Base-by-base conservation (phyloP, 202 grass and related monocot genomes). In the Saccharum hybrid region DNA sequence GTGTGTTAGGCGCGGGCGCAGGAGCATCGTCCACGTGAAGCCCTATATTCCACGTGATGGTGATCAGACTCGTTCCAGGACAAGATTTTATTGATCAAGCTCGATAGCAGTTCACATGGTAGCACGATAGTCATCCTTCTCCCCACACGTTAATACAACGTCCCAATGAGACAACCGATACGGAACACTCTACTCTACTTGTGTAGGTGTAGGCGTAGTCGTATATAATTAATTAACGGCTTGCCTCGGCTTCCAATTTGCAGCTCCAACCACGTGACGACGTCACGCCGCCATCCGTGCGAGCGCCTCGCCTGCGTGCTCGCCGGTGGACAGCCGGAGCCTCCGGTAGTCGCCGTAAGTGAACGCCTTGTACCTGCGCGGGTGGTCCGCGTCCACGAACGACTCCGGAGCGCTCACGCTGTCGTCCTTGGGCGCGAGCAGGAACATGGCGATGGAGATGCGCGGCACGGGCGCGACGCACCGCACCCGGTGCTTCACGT, bases 401-500 rank as follows among this genome's bases (percentile, higher is more conserved):
- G 67, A 68, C 34, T 60, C 83, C 37, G 91, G 94, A 11, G 90
- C 59, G 46, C 83, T 80, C 36, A 97, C 91, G 56, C 48, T 63
- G 77, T 89, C 83, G 80, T 97, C 94, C 86, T 87, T 94, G 65
- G 87, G 91, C 37, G 91, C 91, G 23, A 97, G 86, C 26, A 97
- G 81, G 73, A 97, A 97, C 82, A 94, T 71, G 63, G 91, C 94
- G 68, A 97, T 79, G 51, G 94, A 92, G 88, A 97, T 71, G 77
- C 94, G 89, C 43, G 80, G 81, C 62, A 68, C 79, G 31, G 94
- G 77, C 31, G 91, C 91, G 69, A 94, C 88, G 89, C 94, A 94
- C 67, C 67, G 87, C 62, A 97, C 89, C 51, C 88, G 63, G 81
- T 97, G 94, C 85, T 85, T 94, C 77, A 97, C 89, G 78, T 88